phyloP scores from a whole-genome alignment of 305 asterid genomes.

The Salvia sclarea region DNA sequence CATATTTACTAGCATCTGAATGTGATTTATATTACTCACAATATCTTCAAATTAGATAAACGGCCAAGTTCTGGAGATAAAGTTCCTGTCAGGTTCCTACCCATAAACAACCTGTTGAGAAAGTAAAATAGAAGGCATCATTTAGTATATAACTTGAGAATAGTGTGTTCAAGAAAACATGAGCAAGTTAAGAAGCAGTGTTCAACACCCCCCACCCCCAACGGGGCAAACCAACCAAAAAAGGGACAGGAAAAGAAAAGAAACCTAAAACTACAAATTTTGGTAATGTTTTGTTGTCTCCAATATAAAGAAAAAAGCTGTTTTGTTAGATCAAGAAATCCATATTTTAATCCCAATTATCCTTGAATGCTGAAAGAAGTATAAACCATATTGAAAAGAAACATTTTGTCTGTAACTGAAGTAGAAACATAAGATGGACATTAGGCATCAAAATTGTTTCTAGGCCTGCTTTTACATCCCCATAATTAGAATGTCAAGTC shows the following conservation, averaged over 20 bases:
- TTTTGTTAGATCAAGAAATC: background rate
- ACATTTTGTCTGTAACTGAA: background rate
- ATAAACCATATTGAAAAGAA: constrained; percentile 1
- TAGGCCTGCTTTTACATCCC: background rate
- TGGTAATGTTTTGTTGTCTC: background rate
- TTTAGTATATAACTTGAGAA: background rate
- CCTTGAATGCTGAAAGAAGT: background rate
- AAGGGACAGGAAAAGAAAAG: background rate
- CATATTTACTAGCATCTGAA: constrained; percentile 1
- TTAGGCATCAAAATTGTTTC: background rate
- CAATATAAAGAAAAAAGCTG: too few species aligned
- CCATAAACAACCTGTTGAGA: constrained; percentile 58
- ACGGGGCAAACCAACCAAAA: background rate
- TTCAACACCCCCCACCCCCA: background rate
- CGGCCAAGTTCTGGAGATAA: constrained; percentile 88
- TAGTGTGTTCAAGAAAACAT: background rate
- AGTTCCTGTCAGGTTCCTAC: constrained; percentile 63
- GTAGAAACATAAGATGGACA: background rate
- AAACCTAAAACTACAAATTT: background rate
- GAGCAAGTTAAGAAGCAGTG: background rate
- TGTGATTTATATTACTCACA: constrained; percentile 53
- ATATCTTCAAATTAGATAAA: constrained; percentile 64
- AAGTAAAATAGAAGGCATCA: constrained; percentile 21
- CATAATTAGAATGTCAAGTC: background rate
- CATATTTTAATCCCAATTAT: background rate